These are phyloP conservation scores for Candida maesae DNA, from an alignment of 805 yeast species.

Conservation along the genomic window DNA sequence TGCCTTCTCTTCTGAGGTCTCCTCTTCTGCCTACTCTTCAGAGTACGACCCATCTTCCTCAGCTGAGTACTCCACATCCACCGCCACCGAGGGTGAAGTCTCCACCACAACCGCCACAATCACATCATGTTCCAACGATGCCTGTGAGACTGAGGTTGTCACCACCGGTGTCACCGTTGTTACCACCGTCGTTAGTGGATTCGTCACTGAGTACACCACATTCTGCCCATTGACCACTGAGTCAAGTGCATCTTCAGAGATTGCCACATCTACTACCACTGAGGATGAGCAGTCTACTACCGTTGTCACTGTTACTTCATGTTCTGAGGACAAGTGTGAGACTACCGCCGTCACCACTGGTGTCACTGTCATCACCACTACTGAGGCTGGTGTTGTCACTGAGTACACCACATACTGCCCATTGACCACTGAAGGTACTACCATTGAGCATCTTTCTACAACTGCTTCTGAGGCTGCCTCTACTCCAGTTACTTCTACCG, in stretches of 20 bases:
- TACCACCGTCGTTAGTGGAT: constrained; percentile 27
- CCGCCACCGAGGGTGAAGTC: constrained; percentile 22
- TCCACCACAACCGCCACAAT: constrained; percentile 10
- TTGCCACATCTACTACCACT: constrained; percentile 10
- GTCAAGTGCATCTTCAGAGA: neutral
- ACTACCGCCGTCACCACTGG: constrained; percentile 27
- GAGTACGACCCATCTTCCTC: constrained; percentile 3
- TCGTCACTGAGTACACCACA: constrained; percentile 17
- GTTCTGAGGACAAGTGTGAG: constrained; percentile 17
- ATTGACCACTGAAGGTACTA: constrained; percentile 12
- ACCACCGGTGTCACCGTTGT: constrained; percentile 28
- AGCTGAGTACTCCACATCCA: constrained; percentile 27
- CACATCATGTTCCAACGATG: constrained; percentile 10
- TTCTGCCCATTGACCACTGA: constrained; percentile 16
- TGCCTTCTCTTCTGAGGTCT: constrained; percentile 3
- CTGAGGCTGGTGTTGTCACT: constrained; percentile 23
- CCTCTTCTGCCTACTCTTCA: neutral
- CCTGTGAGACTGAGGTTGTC: constrained; percentile 8
- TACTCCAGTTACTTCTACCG: constrained; percentile 5
- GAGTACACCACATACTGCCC: constrained; percentile 26
- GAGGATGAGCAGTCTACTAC: constrained; percentile 17
- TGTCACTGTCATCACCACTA: constrained; percentile 28
- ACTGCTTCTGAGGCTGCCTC: neutral
- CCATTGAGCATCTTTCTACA: constrained; percentile 13
- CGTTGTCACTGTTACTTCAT: constrained; percentile 25